Evolutionary conservation across 2,329 filamentous ascomycete species (phyloP), one percentile per base, ranked within the genome.

Genomic region (Pseudopyricularia javanii): DNA sequence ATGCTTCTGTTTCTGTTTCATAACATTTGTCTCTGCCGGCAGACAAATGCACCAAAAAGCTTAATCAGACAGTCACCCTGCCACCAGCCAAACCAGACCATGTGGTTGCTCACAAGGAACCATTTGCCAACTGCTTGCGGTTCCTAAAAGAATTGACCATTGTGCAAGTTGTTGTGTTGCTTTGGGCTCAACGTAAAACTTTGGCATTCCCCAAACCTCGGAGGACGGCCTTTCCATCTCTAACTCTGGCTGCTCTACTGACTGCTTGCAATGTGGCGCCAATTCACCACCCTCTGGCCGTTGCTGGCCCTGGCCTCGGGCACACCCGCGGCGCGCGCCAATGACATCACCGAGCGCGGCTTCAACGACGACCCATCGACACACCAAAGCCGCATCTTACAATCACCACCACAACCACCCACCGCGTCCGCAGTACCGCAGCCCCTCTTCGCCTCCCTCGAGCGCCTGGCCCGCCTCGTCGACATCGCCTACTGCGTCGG

Each of bases 401-500:
- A 9, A 34, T 40, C 26, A 57, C 24, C 30, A 40, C 32, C 33
- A 26, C 48, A 22, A 22, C 35, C 17, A 15, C 7, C 24, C 11
- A 26, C 22, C 28, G 32, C 20, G 9, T 26, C 32, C 24, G 53
- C 58, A 20, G 54, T 93, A 53, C 83, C 86, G 4, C 62, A 69
- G 28, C 62, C 73, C 24, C 76, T 96, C 56, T 97, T 95, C 69
- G 72, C 79, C 54, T 83, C 88, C 17, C 81, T 98, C 14, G 90
- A 96, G 68, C 87, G 95, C 62, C 74, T 91, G 53, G 82, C 91
- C n/a, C 84, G 91, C 52, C 78, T 97, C 26, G 91, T 96, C 57
- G 93, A 98, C 66, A 93, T 97, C 55, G 75, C 89, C 49, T 97
- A 97, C 70, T 98, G 93, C 67, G 87, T 97, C 54, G 90, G 91